A percentile compares a stretch with the other conserved stretches of the same genome.
Evolutionary conservation across 2,329 filamentous ascomycete genomes (phyloP).

Genomic region (Bipolaris cookei): DNA sequence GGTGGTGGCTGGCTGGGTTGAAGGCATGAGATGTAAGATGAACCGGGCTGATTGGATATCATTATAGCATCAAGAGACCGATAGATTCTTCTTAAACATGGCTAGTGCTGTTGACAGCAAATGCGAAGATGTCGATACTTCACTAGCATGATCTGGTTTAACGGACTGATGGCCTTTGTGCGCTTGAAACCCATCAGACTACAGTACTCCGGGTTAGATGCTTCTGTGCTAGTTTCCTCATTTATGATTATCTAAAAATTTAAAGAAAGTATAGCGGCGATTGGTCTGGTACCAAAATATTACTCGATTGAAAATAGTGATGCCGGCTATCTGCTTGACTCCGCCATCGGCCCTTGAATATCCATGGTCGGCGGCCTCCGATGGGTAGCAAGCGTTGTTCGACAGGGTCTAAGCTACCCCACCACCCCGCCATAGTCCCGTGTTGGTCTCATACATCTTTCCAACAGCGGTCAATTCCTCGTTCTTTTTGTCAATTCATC

Average conservation of each 20-base stretch:
- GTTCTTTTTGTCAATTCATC: background rate
- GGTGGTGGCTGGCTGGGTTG: background rate
- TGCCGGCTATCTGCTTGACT: conserved; percentile 12
- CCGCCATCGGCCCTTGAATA: conserved; percentile 23
- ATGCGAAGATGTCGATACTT: background rate
- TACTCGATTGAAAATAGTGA: conserved; percentile 6
- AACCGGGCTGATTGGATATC: conserved; percentile 6
- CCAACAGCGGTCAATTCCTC: conserved; percentile 3
- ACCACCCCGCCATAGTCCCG: conserved; percentile 22
- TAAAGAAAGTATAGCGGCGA: background rate
- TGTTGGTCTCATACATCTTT: conserved; percentile 3
- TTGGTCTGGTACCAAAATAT: conserved; percentile 1
- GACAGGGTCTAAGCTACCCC: conserved; percentile 26
- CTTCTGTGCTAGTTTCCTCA: background rate
- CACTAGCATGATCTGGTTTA: background rate
- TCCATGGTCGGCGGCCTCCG: conserved; percentile 27
- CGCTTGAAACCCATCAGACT: background rate
- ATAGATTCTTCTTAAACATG: conserved; percentile 9
- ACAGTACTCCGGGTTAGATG: background rate
- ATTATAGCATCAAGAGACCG: conserved; percentile 5
- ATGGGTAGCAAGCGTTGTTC: conserved; percentile 8
- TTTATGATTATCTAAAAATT: background rate
- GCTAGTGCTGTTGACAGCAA: conserved; percentile 1
- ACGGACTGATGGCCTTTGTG: background rate
- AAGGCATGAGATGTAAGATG: background rate